These are phyloP conservation scores for Blastosporella zonata DNA, from an alignment of 1,284 basidiomycete genomes.

Conservation along the genomic window DNA sequence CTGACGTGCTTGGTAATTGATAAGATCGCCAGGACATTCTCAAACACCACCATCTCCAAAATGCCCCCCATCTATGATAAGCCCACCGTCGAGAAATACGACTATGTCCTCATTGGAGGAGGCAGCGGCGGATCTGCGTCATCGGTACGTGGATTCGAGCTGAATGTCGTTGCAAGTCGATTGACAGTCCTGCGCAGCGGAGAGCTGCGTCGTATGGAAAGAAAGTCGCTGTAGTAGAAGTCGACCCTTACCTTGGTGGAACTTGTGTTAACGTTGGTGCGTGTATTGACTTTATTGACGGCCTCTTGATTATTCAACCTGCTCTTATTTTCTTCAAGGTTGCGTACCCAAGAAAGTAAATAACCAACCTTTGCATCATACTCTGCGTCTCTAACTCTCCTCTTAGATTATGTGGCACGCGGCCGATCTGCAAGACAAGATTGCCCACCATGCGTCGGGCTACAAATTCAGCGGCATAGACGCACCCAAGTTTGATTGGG, in stretches of 20 bases:
- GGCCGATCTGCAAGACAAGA: constrained; percentile 86
- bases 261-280: constrained; percentile 95
- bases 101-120: constrained; percentile 81
- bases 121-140: constrained; percentile 82
- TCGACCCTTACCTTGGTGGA: constrained; percentile 77
- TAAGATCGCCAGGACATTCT: constrained; percentile 52
- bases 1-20: constrained; percentile 19
- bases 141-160: constrained; percentile 46
- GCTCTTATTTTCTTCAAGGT: constrained; percentile 38
- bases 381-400: background rate
- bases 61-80: constrained; percentile 69
- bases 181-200: constrained; percentile 45
- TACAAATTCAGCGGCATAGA: constrained; percentile 74
- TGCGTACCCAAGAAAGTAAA: constrained; percentile 86
- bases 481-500: constrained; percentile 81
- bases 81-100: constrained; percentile 65
- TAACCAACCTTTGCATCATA: background rate
- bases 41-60: constrained; percentile 33
- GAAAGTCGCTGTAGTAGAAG: constrained; percentile 91
- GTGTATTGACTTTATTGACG: constrained; percentile 27
- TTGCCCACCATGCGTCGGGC: constrained; percentile 71
- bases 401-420: constrained; percentile 98
- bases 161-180: background rate
- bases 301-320: background rate
- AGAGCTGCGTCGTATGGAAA: constrained; percentile 92